phyloP scores from a whole-genome alignment of 352 stramenopile species.

The Bremia lactucae region DNA sequence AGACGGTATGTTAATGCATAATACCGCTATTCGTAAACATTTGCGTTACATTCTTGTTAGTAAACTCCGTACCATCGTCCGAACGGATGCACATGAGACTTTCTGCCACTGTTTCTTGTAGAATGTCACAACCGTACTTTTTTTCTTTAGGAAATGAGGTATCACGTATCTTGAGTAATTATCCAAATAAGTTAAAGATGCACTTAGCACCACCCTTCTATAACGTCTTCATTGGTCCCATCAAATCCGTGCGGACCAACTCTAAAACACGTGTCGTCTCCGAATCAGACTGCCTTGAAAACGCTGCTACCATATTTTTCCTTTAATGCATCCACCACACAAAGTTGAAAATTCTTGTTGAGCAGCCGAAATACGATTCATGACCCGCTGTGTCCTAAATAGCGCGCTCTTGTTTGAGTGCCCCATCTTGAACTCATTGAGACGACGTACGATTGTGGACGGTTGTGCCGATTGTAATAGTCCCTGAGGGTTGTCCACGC shows the following conservation, averaged over 20 bases:
- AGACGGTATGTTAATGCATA: neutral
- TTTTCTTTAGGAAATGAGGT: neutral
- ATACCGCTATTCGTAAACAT: constrained; percentile 1
- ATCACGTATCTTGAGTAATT: neutral
- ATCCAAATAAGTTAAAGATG: neutral
- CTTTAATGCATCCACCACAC: neutral
- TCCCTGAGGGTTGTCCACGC: too few species aligned
- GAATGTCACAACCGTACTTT: neutral
- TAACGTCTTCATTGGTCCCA: neutral
- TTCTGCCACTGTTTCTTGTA: constrained; percentile 15
- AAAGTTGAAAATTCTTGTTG: neutral
- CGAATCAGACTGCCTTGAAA: neutral
- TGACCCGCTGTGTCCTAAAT: neutral
- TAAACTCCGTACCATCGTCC: constrained; percentile 23
- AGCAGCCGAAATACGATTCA: too few species aligned
- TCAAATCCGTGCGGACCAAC: neutral
- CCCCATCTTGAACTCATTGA: neutral
- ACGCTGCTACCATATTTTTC: neutral
- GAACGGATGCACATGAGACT: constrained; percentile 11
- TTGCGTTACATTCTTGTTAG: constrained; percentile 11
- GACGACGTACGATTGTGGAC: too few species aligned
- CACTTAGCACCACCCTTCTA: neutral
- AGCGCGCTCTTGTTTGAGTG: neutral
- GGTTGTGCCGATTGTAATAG: too few species aligned
- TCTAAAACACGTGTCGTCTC: neutral